Evolutionary conservation across 1,284 basidiomycete genomes (phyloP).

Genomic region (Apiotrichum mycotoxinovorans): DNA sequence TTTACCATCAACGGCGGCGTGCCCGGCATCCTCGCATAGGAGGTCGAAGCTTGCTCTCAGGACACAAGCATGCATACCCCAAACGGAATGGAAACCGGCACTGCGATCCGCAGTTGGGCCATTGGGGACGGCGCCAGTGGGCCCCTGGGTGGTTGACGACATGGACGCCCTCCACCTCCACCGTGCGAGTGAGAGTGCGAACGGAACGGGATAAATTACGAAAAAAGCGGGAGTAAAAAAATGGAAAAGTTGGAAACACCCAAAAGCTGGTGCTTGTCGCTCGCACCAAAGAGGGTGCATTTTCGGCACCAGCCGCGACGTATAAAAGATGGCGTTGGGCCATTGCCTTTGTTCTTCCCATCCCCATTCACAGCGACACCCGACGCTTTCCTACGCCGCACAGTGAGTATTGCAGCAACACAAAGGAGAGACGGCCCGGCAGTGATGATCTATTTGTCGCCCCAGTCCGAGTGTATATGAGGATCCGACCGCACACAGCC

Average conservation of each 20-base stretch:
- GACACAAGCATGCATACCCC: neutral
- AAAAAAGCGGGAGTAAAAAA: neutral
- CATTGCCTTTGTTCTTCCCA: neutral
- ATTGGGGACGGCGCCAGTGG: neutral
- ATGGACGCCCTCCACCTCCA: neutral
- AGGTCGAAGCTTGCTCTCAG: neutral
- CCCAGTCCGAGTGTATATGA: slow-evolving; percentile 47
- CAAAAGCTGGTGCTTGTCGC: neutral
- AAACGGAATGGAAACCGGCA: neutral
- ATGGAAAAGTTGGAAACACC: neutral
- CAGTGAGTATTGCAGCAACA: neutral
- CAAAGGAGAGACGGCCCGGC: neutral
- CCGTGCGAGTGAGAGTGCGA: too few species aligned
- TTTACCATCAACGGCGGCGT: neutral
- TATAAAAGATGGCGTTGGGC: neutral
- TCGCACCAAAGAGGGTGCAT: neutral
- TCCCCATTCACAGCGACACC: neutral
- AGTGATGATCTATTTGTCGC: slow-evolving; percentile 45
- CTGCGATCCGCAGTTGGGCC: neutral
- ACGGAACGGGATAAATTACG: slow-evolving; percentile 1
- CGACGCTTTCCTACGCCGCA: neutral
- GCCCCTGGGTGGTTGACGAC: neutral
- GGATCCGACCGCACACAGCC: slow-evolving; percentile 41
- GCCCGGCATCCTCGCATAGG: neutral
- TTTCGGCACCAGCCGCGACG: neutral